Evolutionary conservation across 1,284 basidiomycete genomes (phyloP), one percentile per base, ranked within the genome.

Genomic region (Cryptococcus floricola): DNA sequence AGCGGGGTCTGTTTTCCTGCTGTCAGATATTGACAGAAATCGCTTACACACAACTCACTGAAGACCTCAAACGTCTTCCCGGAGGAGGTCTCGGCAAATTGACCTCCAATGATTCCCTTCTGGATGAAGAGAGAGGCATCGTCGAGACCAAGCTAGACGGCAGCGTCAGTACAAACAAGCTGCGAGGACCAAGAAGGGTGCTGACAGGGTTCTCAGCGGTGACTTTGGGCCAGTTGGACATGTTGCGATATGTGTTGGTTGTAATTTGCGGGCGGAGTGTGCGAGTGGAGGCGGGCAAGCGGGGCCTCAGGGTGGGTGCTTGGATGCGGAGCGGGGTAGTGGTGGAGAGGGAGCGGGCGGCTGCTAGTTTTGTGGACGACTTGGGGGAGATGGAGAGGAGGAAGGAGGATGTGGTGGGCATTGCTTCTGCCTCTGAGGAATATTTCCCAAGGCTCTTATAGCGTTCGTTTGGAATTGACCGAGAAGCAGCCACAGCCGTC

Each of bases 11-110:
- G 59, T 27, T 45, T 19, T 46, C 27, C 51, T 25, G 18, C 2
- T 49, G 53, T 56, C 45, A 54, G 18, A 8, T 31, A 7, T 31
- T 19, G 47, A 16, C 46, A 37, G 25, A 5, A 48, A 37, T 23
- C 19, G 31, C 86, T 59, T 41, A 41, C 39, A 16, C 68, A 91
- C 91, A 90, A 44, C 81, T 84, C 47, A 95, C 31, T 34, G 31
- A 10, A 34, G 3, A 34, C 89, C 34, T 78, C 73, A 60, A 95
- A 86, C 31, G 80, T 88, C 49, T 80, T 82, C 12, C 87, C 86
- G 41, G 83, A 84, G 57, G 83, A 82, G n/a, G 89, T 85, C 60
- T 87, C 84, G 7, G 89, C 79, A 87, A 89, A 91, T 74, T 89
- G 82, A 3, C 91, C 91, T 67, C 85, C 83, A 68, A 96, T 88